phyloP scores from a whole-genome alignment of 257 asterid species.

The Solanum habrochaites region DNA sequence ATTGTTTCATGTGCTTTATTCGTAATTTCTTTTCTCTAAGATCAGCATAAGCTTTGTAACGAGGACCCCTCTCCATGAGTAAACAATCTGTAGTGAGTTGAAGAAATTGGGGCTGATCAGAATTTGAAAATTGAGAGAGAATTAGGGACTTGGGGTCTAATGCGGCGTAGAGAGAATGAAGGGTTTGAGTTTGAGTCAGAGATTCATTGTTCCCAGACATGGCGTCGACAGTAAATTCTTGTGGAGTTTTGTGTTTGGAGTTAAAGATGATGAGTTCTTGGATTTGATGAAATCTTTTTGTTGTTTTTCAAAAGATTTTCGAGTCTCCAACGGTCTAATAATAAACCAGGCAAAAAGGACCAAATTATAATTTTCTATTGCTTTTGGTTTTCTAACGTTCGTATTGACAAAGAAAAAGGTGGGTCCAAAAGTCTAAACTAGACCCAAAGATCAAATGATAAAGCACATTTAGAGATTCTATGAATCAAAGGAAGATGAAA shows the following conservation, averaged over 20 bases:
- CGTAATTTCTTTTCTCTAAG: conserved; percentile 56
- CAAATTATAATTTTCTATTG: background rate
- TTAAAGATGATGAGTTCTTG: background rate
- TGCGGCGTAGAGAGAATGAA: conserved; percentile 28
- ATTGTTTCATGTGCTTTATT: conserved; percentile 17
- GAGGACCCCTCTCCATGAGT: conserved; percentile 64
- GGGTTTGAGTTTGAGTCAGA: conserved; percentile 18
- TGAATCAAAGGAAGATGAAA: background rate
- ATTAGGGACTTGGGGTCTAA: conserved; percentile 50
- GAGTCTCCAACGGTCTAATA: conserved; percentile 62
- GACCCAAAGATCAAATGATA: background rate
- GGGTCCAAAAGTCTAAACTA: conserved; percentile 16
- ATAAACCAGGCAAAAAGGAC: conserved; percentile 7
- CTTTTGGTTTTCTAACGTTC: conserved; percentile 39
- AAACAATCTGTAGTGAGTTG: conserved; percentile 38
- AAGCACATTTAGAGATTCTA: background rate
- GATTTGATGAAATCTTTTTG: background rate
- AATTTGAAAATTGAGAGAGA: conserved; percentile 51
- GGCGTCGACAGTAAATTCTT: background rate
- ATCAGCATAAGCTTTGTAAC: conserved; percentile 68
- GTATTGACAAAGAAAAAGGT: conserved; percentile 10
- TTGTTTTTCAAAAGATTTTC: conserved; percentile 1
- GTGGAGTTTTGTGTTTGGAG: background rate
- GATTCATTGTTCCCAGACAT: conserved; percentile 49
- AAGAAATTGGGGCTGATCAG: conserved; percentile 36